Conservation (phyloP, 257 asterid genomes). For the Sherardia arvensis region DNA sequence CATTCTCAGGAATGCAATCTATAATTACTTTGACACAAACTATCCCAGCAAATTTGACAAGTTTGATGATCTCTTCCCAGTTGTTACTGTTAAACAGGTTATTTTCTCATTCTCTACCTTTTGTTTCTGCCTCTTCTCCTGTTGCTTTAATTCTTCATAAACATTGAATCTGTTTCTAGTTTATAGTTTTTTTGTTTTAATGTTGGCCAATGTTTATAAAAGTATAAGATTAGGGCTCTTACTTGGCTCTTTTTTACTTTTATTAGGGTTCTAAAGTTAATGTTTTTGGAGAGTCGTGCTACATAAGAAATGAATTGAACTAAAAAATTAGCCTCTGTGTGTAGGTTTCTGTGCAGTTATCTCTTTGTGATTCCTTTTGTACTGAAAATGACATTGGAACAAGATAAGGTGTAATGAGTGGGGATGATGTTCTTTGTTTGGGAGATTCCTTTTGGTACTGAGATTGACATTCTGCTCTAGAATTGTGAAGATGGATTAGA, state of each 20-base stretch:
- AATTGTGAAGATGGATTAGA: neutral
- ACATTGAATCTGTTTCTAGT: neutral
- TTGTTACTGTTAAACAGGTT: conserved; percentile 73
- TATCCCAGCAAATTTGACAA: conserved; percentile 65
- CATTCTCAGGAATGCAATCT: conserved; percentile 77
- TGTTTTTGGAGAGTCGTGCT: neutral
- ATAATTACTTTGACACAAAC: conserved; percentile 66
- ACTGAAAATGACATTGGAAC: neutral
- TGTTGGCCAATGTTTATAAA: neutral
- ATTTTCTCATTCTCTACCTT: neutral
- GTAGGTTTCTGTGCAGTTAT: neutral
- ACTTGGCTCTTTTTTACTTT: neutral
- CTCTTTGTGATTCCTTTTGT: neutral
- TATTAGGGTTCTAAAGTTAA: neutral
- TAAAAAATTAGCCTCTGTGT: neutral
- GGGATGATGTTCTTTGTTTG: neutral
- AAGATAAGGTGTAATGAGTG: neutral
- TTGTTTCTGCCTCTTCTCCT: neutral
- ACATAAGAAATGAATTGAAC: neutral
- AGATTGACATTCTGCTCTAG: neutral
- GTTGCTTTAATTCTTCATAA: too few relatives aligned
- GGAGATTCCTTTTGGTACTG: neutral
- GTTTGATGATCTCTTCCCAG: conserved; percentile 69
- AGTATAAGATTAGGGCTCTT: neutral
- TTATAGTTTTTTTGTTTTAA: neutral